Evolutionary conservation across 2,329 filamentous ascomycete species (phyloP).

Genomic region (Curvularia spicifera): DNA sequence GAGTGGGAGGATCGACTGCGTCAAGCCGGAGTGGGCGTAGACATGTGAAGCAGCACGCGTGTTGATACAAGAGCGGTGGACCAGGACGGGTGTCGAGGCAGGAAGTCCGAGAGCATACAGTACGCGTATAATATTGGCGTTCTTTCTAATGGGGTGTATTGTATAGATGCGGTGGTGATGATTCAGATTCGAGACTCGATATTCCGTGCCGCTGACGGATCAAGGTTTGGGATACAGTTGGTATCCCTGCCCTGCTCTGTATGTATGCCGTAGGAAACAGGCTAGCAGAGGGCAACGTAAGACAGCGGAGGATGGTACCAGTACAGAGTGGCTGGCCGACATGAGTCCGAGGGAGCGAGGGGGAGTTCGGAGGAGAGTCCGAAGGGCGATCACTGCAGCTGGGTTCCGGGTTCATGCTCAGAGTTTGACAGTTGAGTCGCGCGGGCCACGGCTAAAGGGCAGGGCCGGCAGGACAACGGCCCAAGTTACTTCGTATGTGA

Average conservation of each 20-base stretch:
- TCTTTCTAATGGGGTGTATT: background rate
- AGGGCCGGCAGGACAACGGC: background rate
- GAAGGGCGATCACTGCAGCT: slow-evolving; percentile 6
- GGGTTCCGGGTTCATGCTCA: background rate
- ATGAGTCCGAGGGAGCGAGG: slow-evolving; percentile 7
- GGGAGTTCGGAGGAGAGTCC: slow-evolving; percentile 8
- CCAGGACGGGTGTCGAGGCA: background rate
- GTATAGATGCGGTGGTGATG: background rate
- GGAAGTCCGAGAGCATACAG: background rate
- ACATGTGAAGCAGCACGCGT: slow-evolving; percentile 24
- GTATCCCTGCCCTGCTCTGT: background rate
- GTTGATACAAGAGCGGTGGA: background rate
- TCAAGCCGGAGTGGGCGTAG: slow-evolving; percentile 46
- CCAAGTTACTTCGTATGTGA: background rate
- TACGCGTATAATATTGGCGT: background rate
- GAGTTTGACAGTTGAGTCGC: slow-evolving; percentile 5
- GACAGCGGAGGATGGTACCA: background rate
- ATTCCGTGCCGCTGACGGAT: background rate
- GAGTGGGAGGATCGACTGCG: slow-evolving; percentile 63
- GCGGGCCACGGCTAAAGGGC: slow-evolving; percentile 1
- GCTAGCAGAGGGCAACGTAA: background rate
- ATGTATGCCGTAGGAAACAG: background rate
- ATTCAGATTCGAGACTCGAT: background rate
- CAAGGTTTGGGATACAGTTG: background rate
- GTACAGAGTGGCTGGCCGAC: background rate